Percentiles rank a stretch among this genome's conserved stretches.
Evolutionary conservation across 371 early-diverging fungal species (phyloP).

Genomic region (Blyttiomyces sp.): DNA sequence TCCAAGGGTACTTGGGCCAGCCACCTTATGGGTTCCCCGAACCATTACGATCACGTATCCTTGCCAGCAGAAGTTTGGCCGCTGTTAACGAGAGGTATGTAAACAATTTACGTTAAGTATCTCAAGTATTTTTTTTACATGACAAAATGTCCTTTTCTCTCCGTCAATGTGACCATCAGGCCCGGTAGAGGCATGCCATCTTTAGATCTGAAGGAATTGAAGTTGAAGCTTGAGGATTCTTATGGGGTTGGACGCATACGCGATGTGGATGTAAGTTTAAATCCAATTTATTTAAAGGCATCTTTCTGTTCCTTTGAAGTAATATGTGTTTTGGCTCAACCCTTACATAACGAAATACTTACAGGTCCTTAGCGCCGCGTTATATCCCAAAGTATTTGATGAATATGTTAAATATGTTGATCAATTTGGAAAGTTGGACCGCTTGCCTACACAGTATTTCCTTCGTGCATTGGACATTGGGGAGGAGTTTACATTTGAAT

Average conservation of each 20-base stretch:
- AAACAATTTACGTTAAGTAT: no score
- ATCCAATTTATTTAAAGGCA: slow-evolving; percentile 34
- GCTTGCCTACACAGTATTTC: slow-evolving; percentile 88
- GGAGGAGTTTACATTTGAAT: slow-evolving; percentile 82
- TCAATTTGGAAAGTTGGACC: slow-evolving; percentile 79
- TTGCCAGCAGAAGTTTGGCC: slow-evolving; percentile 58
- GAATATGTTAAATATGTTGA: slow-evolving; percentile 66
- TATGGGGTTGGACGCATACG: slow-evolving; percentile 69
- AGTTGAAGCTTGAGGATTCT: slow-evolving; percentile 68
- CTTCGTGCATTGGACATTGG: slow-evolving; percentile 77
- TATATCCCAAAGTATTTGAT: slow-evolving; percentile 89
- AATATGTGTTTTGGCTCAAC: no score
- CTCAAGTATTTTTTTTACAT: not conserved
- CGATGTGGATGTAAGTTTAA: slow-evolving; percentile 68
- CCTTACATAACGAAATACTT: slow-evolving; percentile 3
- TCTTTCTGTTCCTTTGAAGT: not conserved
- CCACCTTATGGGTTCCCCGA: slow-evolving; percentile 94
- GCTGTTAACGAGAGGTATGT: slow-evolving; percentile 68
- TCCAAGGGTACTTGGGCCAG: slow-evolving; percentile 91
- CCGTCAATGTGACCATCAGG: no score
- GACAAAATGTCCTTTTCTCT: not conserved
- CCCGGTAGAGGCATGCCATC: slow-evolving; percentile 82
- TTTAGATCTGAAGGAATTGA: slow-evolving; percentile 72
- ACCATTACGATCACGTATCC: slow-evolving; percentile 77
- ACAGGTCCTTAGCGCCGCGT: slow-evolving; percentile 61